Percentiles rank a stretch among this genome's conserved stretches.
Evolutionary conservation across 176 grass and related monocot species (phyloP).

Genomic region (Elaeis guineensis): DNA sequence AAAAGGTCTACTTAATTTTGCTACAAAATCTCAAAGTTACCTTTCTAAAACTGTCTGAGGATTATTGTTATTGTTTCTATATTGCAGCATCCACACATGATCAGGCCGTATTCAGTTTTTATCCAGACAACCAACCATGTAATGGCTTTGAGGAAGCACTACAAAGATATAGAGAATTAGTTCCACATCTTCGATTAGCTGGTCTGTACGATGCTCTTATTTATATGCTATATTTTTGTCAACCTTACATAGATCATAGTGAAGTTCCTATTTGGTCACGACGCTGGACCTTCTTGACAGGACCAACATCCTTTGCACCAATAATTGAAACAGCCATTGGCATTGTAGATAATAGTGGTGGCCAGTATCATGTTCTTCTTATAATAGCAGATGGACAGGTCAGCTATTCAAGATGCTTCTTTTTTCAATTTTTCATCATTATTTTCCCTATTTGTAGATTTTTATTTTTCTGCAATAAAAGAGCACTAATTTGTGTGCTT

Average conservation of each 20-base stretch:
- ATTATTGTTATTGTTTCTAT: background rate
- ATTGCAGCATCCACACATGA: slow-evolving; percentile 65
- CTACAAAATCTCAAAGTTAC: too few species aligned
- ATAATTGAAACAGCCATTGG: slow-evolving; percentile 67
- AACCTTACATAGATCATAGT: background rate
- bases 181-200: slow-evolving; percentile 48
- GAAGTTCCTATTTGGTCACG: slow-evolving; percentile 8
- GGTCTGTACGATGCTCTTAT: slow-evolving; percentile 25
- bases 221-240: background rate
- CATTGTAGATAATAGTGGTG: slow-evolving; percentile 73
- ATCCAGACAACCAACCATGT: slow-evolving; percentile 48
- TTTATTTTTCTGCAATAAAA: too few species aligned
- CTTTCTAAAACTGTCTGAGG: too few species aligned
- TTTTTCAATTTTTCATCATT: slow-evolving; percentile 7
- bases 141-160: slow-evolving; percentile 71
- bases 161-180: slow-evolving; percentile 54
- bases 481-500: too few species aligned
- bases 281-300: slow-evolving; percentile 21
- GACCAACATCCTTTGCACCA: slow-evolving; percentile 71
- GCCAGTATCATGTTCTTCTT: slow-evolving; percentile 85
- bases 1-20: too few species aligned
- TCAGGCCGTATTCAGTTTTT: slow-evolving; percentile 66
- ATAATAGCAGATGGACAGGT: slow-evolving; percentile 92
- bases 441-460: background rate
- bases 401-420: slow-evolving; percentile 10